Base-by-base conservation (phyloP, 768 basidiomycete genomes). In the Lyophyllum shimeji region DNA sequence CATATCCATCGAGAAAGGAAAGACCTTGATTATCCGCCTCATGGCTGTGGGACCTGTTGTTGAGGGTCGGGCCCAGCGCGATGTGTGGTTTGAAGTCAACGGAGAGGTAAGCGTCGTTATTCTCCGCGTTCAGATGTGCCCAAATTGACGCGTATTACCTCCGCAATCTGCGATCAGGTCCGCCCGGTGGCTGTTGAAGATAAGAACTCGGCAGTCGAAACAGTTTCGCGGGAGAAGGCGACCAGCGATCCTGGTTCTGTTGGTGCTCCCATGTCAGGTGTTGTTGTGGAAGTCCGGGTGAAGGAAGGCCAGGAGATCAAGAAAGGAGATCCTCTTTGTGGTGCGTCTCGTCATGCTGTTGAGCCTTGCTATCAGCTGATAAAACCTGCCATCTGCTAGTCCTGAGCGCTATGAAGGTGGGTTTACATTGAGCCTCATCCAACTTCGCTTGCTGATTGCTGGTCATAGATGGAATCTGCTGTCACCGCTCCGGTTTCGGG, bases 11-110 rank as follows among this genome's bases (percentile, higher is more conserved):
- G 94, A 95, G 75, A 85, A 91, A 72, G 97, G 97, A 39, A 98
- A 98, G 82, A 97, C 91, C 52, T 82, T 99, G 57, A 95, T 98
- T 70, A 87, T 99, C 70, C 90, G 94, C 64, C 81, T 98, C 65
- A 89, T 99, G 83, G 97, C 97, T 25, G 82, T 95, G 47, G 95
- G 96, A 18, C 91, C 94, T 55, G 90, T 98, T 52, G 89, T 96
- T 50, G 87, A 94, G 70, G 90, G 90, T 34, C 89, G 85, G 63
- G 93, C 95, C 21, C 90, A 93, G 66, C 87, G 96, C 65, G 95
- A 98, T 70, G 93, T 96, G 56, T 97, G 96, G 91, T 96, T 98
- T 69, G 96, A 98, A 79, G 90, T 96, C 57, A 96, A 96, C 65
- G 95, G 95, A 73, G 93, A 96, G 81, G 91, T 90, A 67, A 67